Evolutionary conservation across 306 rosid species (phyloP).

Genomic region (Lagenaria siceraria): DNA sequence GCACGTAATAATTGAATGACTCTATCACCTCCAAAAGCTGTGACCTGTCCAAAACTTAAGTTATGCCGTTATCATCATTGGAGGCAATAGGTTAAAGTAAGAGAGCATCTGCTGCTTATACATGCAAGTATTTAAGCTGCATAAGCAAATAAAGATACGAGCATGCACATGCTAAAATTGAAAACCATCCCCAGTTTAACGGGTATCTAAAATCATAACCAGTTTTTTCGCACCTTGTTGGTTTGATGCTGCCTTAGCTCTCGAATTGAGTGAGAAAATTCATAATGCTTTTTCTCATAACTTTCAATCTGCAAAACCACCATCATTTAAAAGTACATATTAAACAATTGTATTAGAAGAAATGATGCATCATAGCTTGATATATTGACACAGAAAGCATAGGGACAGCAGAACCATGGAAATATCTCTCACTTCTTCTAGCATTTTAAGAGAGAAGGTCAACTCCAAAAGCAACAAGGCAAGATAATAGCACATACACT

Average conservation of each 20-base stretch:
- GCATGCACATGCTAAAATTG: background rate
- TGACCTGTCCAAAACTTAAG: slow-evolving; percentile 31
- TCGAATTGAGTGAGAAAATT: slow-evolving; percentile 16
- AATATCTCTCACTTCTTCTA: background rate
- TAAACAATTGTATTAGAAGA: background rate
- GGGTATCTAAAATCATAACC: slow-evolving; percentile 3
- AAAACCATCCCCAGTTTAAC: background rate
- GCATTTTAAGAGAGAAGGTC: background rate
- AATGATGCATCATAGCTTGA: background rate
- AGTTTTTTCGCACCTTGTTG: slow-evolving; percentile 42
- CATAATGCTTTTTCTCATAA: slow-evolving; percentile 24
- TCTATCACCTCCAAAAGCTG: slow-evolving; percentile 74
- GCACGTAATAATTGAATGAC: slow-evolving; percentile 42
- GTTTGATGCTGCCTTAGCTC: slow-evolving; percentile 35
- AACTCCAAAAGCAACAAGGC: background rate
- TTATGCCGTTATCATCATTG: background rate
- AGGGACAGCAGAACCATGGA: background rate
- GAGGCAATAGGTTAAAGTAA: background rate
- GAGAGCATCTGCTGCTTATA: background rate
- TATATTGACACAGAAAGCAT: background rate
- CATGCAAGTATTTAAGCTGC: background rate
- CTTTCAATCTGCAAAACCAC: slow-evolving; percentile 34
- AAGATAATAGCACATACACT: background rate
- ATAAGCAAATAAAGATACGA: background rate
- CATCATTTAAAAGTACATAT: background rate